Base-by-base conservation (phyloP, 495 filamentous ascomycete genomes). In the Penicilliopsis zonata region DNA sequence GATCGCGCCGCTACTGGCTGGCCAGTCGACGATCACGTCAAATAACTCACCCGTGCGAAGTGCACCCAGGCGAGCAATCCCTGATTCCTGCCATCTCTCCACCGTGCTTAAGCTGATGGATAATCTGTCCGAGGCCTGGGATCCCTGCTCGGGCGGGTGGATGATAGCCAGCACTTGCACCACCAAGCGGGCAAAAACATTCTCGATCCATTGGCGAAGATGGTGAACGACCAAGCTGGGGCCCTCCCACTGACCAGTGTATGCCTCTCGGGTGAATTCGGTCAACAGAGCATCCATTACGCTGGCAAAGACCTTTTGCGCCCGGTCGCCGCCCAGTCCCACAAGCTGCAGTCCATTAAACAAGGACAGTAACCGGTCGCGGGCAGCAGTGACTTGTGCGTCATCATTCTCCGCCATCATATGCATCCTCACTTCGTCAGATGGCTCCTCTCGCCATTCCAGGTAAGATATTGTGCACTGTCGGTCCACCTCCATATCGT, bases 1-100 rank as follows among this genome's bases (percentile, higher is more conserved):
- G 28, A 95, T 74, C 3, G 82, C 87, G n/a, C 82, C 84, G 18
- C 67, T 67, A 38, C 78, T 86, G 6, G 53, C 55, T 17, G 85
- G 82, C 90, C 90, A 95, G 14, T 76, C 72, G 21, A 86, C 69
- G 27, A 93, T 76, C 32, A 93, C 82, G 39, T 93, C 80, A 41
- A 95, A 98, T 4, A 98, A 61, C 46, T 93, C 83, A 2, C 72
- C 64, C 8, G 80, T 84, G 18, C 88, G 76, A 15, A 90, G 67
- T 24, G 72, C 69, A 3, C 85, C 86, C n/a, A 94, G 64, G 15
- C 82, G 70, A 4, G 77, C 73, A 35, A 88, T 59, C 9, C 75
- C 82, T 40, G 88, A 82, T 18, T 82, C 76, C 41, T 84, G 83
- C 75, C 83, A 94, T 44, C 74, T 78, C 52, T 76, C 70, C 42